phyloP scores from a whole-genome alignment of 2,329 filamentous ascomycete species.

The Leptographium lundbergii region DNA sequence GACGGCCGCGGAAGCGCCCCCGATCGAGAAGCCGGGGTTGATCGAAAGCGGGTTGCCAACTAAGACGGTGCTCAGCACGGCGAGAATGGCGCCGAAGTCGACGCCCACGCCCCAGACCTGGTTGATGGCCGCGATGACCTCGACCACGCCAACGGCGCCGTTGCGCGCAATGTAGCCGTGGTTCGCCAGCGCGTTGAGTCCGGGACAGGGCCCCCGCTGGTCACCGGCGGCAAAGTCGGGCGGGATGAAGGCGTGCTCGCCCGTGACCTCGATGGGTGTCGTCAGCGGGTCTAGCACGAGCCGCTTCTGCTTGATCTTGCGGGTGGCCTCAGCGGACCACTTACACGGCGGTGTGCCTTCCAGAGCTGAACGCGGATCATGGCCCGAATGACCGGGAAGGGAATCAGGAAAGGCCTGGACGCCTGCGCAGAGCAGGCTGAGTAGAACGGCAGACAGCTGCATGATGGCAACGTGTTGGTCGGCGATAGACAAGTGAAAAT shows the following conservation, averaged over 20 bases:
- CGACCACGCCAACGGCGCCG: slow-evolving; percentile 13
- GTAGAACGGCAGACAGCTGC: no score
- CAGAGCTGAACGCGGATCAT: no score
- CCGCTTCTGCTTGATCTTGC: neutral
- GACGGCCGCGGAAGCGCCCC: slow-evolving; percentile 23
- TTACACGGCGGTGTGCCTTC: no score
- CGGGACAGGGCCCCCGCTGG: slow-evolving; percentile 17
- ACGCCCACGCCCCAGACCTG: slow-evolving; percentile 33
- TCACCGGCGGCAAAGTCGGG: slow-evolving; percentile 13
- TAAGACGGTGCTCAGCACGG: slow-evolving; percentile 33
- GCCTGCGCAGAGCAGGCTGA: no score
- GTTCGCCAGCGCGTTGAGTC: slow-evolving; percentile 19
- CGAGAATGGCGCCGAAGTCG: slow-evolving; percentile 27
- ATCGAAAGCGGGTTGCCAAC: slow-evolving; percentile 37
- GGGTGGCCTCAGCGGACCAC: neutral
- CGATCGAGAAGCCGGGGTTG: slow-evolving; percentile 19
- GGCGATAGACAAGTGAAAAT: no score
- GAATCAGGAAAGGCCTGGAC: no score
- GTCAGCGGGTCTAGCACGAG: neutral
- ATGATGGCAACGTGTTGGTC: no score
- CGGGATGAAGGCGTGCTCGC: neutral
- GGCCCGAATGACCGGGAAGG: no score
- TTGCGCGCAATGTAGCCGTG: slow-evolving; percentile 17
- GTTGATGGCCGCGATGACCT: slow-evolving; percentile 15
- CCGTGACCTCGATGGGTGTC: neutral